Evolutionary conservation across 192 early-diverging fungal species (phyloP).

Genomic region (Linnemannia elongata): DNA sequence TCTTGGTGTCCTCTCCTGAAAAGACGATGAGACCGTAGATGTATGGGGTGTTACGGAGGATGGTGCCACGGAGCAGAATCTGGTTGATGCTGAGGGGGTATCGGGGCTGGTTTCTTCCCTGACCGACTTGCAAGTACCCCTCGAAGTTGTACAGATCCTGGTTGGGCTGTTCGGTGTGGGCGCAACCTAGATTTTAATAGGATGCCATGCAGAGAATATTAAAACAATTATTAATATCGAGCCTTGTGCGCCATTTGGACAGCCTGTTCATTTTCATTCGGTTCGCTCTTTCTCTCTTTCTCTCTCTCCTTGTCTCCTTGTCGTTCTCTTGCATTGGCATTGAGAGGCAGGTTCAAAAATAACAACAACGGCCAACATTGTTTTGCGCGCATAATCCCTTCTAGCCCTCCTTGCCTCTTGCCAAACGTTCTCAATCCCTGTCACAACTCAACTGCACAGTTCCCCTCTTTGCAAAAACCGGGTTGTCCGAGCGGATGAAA

Average conservation of each 20-base stretch:
- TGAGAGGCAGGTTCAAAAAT: background rate
- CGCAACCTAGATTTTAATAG: constrained; percentile 37
- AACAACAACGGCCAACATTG: background rate
- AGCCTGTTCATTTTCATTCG: background rate
- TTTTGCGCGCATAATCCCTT: background rate
- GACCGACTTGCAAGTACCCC: constrained; percentile 76
- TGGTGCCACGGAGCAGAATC: constrained; percentile 87
- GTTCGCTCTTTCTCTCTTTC: background rate
- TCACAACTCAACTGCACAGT: background rate
- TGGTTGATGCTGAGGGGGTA: constrained; percentile 83
- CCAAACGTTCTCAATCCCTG: background rate
- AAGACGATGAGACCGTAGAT: constrained; percentile 85
- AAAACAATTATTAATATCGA: constrained; percentile 22
- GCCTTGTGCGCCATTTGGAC: background rate
- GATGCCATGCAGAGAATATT: background rate
- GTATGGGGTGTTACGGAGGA: constrained; percentile 85
- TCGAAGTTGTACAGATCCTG: constrained; percentile 89
- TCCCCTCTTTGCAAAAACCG: background rate
- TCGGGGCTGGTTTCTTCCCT: constrained; percentile 49
- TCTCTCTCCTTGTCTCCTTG: background rate
- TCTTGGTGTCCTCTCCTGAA: constrained; percentile 76
- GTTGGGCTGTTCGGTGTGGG: constrained; percentile 81
- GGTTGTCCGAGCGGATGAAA: background rate
- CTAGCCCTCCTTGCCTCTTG: background rate
- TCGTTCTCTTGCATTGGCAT: background rate